Evolutionary conservation across 2,329 filamentous ascomycete genomes (phyloP).

Genomic region (Endoconidiophora laricicola): DNA sequence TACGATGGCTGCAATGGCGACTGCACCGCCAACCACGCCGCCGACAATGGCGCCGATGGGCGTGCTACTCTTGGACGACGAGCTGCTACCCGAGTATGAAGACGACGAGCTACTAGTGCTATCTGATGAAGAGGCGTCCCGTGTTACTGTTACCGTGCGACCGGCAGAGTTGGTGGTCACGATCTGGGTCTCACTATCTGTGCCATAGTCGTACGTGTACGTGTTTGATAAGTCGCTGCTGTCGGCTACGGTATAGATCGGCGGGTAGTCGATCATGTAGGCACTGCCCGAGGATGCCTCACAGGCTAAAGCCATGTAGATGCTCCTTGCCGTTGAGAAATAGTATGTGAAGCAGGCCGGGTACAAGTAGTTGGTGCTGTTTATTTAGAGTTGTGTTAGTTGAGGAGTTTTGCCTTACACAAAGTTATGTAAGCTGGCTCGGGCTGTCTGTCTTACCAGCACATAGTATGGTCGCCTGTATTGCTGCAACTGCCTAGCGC

Average conservation of each 20-base stretch:
- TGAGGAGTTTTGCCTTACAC: not conserved
- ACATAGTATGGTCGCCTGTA: conserved; percentile 20
- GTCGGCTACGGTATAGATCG: conserved; percentile 14
- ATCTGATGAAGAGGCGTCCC: not conserved
- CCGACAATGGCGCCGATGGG: conserved; percentile 22
- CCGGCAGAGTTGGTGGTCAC: conserved; percentile 2
- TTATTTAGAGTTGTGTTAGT: conserved; percentile 8
- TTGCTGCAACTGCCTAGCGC: conserved; percentile 17
- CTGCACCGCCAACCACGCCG: conserved; percentile 18
- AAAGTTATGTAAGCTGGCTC: conserved; percentile 2
- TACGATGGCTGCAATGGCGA: conserved; percentile 25
- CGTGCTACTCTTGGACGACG: conserved; percentile 13
- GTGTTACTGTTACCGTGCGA: not conserved
- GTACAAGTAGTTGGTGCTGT: conserved; percentile 12
- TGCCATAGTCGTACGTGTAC: too few relatives aligned
- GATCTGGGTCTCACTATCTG: too few relatives aligned
- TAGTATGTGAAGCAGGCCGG: conserved; percentile 19
- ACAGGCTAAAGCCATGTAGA: conserved; percentile 17
- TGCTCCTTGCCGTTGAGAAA: conserved; percentile 15
- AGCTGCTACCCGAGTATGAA: conserved; percentile 1
- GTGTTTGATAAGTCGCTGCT: not conserved
- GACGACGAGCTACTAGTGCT: not conserved
- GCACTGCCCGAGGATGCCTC: conserved; percentile 16
- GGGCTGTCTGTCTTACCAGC: conserved; percentile 18
- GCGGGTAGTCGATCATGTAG: conserved; percentile 19